Conservation (phyloP, 768 basidiomycete species). For the Podaxis sp. region DNA sequence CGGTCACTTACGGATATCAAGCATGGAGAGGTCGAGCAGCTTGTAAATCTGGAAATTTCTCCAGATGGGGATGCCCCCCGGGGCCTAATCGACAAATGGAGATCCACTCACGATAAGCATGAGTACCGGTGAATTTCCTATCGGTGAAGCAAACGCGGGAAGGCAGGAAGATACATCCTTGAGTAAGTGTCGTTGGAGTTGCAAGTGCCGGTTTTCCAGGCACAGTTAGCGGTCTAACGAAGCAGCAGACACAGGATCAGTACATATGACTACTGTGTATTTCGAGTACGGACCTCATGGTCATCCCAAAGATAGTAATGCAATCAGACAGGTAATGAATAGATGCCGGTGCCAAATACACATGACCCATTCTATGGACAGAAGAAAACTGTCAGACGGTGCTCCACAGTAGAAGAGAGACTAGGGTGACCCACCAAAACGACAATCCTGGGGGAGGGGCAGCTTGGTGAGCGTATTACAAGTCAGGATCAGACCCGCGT, state of each 20-base stretch:
- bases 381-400: not conserved
- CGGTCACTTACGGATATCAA: conserved; percentile 53
- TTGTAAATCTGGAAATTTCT: conserved; percentile 64
- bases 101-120: conserved; percentile 64
- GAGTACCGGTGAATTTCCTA: conserved; percentile 55
- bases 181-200: conserved; percentile 51
- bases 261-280: not conserved
- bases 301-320: conserved; percentile 40
- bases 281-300: conserved; percentile 38
- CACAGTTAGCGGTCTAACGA: conserved; percentile 48
- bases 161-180: conserved; percentile 49
- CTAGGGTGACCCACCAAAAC: conserved; percentile 37
- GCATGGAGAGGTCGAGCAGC: conserved; percentile 58
- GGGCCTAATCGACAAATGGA: conserved; percentile 57
- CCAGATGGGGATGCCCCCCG: conserved; percentile 58
- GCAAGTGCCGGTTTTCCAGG: conserved; percentile 58
- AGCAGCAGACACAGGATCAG: not conserved
- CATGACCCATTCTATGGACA: not conserved
- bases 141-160: conserved; percentile 60
- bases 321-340: not conserved
- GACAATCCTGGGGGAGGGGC: conserved; percentile 46
- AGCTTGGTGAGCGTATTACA: conserved; percentile 45
- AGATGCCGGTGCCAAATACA: not conserved
- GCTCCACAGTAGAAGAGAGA: not conserved
- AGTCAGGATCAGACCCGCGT: conserved; percentile 53